These are phyloP conservation scores for Euphorbia schlechtendalii DNA, from an alignment of 441 rosid species.

Conservation along the genomic window DNA sequence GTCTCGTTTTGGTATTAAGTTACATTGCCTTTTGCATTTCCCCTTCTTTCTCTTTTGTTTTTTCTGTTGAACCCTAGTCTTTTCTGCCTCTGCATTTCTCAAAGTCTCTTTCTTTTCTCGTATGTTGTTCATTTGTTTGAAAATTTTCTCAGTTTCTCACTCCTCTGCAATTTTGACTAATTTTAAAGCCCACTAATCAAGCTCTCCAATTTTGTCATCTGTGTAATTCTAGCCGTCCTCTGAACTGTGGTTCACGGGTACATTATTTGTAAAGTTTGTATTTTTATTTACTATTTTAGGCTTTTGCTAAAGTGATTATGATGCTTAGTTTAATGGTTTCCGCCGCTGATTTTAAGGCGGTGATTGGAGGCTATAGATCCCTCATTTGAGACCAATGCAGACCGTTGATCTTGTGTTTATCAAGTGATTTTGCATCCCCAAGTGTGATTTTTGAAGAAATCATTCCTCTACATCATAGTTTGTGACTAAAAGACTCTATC, in stretches of 20 bases:
- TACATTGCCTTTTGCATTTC: background rate
- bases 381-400: background rate
- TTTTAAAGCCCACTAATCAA: background rate
- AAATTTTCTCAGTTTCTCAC: background rate
- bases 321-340: background rate
- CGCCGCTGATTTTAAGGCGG: background rate
- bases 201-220: background rate
- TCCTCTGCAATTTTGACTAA: background rate
- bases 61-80: background rate
- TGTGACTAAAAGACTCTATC: constrained; percentile 4
- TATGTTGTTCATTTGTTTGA: constrained; percentile 7
- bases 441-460: constrained; percentile 19
- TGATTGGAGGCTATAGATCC: background rate
- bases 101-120: constrained; percentile 8
- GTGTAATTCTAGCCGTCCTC: background rate
- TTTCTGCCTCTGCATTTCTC: constrained; percentile 2
- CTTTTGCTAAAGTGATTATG: background rate
- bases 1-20: background rate
- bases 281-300: background rate
- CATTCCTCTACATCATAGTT: background rate
- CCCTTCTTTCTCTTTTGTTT: background rate
- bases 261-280: too few relatives aligned
- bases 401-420: background rate
- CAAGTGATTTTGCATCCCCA: constrained; percentile 12
- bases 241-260: background rate